These are phyloP conservation scores for Globisporangium lucens DNA, from an alignment of 352 stramenopile species.

Conservation along the genomic window DNA sequence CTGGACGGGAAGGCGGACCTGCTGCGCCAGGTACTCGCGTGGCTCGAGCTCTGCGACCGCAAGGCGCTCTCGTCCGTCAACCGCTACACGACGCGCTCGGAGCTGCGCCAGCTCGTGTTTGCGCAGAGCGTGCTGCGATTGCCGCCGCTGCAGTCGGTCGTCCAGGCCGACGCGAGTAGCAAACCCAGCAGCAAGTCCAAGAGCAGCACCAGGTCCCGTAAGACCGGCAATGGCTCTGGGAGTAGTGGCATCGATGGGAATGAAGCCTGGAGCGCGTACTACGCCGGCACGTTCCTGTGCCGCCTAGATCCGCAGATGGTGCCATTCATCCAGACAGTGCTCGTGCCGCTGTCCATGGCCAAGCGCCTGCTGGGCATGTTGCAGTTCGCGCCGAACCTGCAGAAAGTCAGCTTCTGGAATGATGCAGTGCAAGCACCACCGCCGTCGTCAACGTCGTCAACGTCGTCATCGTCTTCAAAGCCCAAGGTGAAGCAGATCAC, in stretches of 20 bases:
- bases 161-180: background rate
- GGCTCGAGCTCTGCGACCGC: slow-evolving; percentile 37
- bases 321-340: slow-evolving; percentile 26
- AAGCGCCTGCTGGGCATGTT: slow-evolving; percentile 41
- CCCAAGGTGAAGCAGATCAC: slow-evolving; percentile 21
- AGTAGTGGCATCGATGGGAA: background rate
- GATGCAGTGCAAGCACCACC: background rate
- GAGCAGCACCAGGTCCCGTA: background rate
- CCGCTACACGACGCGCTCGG: slow-evolving; percentile 24
- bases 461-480: slow-evolving; percentile 1
- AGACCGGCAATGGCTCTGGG: slow-evolving; percentile 1
- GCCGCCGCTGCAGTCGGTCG: slow-evolving; percentile 22
- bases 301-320: slow-evolving; percentile 29
- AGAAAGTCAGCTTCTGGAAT: slow-evolving; percentile 36
- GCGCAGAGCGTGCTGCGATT: slow-evolving; percentile 37
- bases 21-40: slow-evolving; percentile 37
- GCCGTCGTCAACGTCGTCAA: no score
- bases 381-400: slow-evolving; percentile 27
- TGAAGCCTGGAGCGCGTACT: slow-evolving; percentile 22
- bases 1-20: slow-evolving; percentile 45
- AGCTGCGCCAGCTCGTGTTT: slow-evolving; percentile 43
- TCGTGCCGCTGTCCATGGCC: slow-evolving; percentile 32
- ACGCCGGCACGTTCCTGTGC: slow-evolving; percentile 31
- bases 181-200: slow-evolving; percentile 2
- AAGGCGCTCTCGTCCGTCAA: slow-evolving; percentile 35